Evolutionary conservation across 164 flowering plant genomes (phyloP).

Genomic region (Piper longum): DNA sequence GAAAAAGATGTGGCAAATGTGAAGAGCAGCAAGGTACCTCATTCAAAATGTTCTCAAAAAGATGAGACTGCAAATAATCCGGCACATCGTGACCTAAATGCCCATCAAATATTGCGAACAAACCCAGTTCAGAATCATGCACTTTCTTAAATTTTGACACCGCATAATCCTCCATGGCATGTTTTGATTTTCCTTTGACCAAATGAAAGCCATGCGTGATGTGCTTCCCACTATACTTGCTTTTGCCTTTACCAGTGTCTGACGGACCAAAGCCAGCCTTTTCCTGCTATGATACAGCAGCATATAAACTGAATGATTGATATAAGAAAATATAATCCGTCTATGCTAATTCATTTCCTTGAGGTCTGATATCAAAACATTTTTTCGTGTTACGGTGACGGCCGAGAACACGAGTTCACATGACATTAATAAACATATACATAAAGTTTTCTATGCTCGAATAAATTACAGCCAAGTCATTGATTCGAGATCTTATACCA

Average conservation of each 20-base stretch:
- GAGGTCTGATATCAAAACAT: no score
- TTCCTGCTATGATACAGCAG: conserved; percentile 28
- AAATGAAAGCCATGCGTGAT: conserved; percentile 72
- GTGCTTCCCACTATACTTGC: conserved; percentile 49
- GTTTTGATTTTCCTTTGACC: conserved; percentile 64
- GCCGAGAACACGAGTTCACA: no score
- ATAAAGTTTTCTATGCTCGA: no score
- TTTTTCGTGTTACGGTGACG: no score
- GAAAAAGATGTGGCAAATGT: conserved; percentile 3
- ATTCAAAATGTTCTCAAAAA: conserved; percentile 72
- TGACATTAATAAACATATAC: no score
- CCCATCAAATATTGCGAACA: conserved; percentile 95
- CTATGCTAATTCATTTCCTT: no score
- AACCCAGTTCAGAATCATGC: conserved; percentile 65
- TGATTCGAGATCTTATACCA: no score
- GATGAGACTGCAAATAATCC: conserved; percentile 50
- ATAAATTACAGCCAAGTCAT: no score
- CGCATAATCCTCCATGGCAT: conserved; percentile 85
- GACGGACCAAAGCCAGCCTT: conserved; percentile 58
- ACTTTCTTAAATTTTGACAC: conserved; percentile 70
- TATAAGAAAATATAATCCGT: neutral
- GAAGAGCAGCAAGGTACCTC: conserved; percentile 37
- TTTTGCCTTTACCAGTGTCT: conserved; percentile 84
- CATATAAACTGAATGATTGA: neutral
- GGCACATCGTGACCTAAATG: conserved; percentile 77